Evolutionary conservation across 345 rosid genomes (phyloP).

Genomic region (Moringa oleifera): DNA sequence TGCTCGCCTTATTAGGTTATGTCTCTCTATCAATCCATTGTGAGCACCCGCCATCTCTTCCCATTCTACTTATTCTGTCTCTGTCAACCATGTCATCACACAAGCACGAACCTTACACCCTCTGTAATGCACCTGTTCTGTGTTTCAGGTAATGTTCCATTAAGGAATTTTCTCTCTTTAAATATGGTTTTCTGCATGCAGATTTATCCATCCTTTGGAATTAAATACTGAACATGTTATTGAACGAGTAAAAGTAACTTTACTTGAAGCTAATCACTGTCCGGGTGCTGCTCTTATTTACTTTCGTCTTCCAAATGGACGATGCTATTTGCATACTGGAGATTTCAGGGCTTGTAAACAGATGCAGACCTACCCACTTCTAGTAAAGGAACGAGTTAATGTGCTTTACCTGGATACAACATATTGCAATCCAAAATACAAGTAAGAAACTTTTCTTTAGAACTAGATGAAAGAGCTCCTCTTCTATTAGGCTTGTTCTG

Average conservation of each 20-base stretch:
- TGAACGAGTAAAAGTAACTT: conserved; percentile 50
- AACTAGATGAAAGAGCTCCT: background rate
- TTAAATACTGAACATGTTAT: conserved; percentile 42
- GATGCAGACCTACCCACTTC: conserved; percentile 58
- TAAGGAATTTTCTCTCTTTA: conserved; percentile 4
- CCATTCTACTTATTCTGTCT: background rate
- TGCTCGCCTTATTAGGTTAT: conserved; percentile 51
- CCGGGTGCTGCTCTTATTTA: conserved; percentile 76
- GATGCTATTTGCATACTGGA: conserved; percentile 69
- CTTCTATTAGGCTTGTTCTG: conserved; percentile 1
- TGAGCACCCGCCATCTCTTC: conserved; percentile 21
- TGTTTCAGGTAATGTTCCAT: background rate
- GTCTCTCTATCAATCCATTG: conserved; percentile 53
- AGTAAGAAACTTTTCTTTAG: conserved; percentile 27
- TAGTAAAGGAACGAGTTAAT: conserved; percentile 42
- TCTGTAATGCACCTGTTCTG: background rate
- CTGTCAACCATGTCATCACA: background rate
- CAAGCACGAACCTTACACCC: background rate
- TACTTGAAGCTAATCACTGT: conserved; percentile 77
- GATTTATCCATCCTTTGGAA: conserved; percentile 54
- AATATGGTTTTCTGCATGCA: conserved; percentile 19
- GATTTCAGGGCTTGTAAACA: conserved; percentile 72
- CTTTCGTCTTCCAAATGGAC: conserved; percentile 50
- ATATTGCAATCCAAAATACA: conserved; percentile 75
- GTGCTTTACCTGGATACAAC: conserved; percentile 76